Percentiles rank a stretch among this genome's conserved stretches.
Evolutionary conservation across 495 filamentous ascomycete genomes (phyloP).

Genomic region (Mycothermus thermophilus): DNA sequence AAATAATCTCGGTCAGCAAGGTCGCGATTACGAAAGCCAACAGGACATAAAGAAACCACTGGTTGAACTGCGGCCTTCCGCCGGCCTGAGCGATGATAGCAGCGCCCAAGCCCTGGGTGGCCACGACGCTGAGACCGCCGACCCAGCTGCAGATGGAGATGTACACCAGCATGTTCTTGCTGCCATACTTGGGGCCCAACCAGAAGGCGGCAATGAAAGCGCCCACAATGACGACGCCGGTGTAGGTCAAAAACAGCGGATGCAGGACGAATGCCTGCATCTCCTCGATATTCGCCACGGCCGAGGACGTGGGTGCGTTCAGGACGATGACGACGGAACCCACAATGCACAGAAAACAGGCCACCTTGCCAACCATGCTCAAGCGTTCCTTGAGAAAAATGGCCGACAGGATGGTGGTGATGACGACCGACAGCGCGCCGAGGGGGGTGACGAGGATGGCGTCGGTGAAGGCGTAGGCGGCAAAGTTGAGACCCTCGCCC

Average conservation of each 20-base stretch:
- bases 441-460: slow-evolving; percentile 92
- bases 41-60: slow-evolving; percentile 92
- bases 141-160: slow-evolving; percentile 90
- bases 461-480: slow-evolving; percentile 93
- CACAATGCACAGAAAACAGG: slow-evolving; percentile 89
- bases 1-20: slow-evolving; percentile 85
- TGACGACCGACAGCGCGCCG: slow-evolving; percentile 88
- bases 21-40: slow-evolving; percentile 82
- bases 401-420: slow-evolving; percentile 83
- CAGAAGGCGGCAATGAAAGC: slow-evolving; percentile 61
- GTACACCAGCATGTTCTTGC: slow-evolving; percentile 96
- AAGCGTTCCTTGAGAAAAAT: slow-evolving; percentile 94
- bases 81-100: slow-evolving; percentile 78
- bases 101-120: slow-evolving; percentile 84
- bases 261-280: slow-evolving; percentile 82
- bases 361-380: slow-evolving; percentile 90
- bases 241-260: slow-evolving; percentile 75
- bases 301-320: slow-evolving; percentile 78
- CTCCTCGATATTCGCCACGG: slow-evolving; percentile 78
- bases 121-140: slow-evolving; percentile 87
- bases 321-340: slow-evolving; percentile 87
- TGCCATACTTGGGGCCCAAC: slow-evolving; percentile 80
- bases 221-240: slow-evolving; percentile 68
- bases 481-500: slow-evolving; percentile 95
- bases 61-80: slow-evolving; percentile 76